phyloP scores from a whole-genome alignment of 495 filamentous ascomycete species.

The Neurospora africana region DNA sequence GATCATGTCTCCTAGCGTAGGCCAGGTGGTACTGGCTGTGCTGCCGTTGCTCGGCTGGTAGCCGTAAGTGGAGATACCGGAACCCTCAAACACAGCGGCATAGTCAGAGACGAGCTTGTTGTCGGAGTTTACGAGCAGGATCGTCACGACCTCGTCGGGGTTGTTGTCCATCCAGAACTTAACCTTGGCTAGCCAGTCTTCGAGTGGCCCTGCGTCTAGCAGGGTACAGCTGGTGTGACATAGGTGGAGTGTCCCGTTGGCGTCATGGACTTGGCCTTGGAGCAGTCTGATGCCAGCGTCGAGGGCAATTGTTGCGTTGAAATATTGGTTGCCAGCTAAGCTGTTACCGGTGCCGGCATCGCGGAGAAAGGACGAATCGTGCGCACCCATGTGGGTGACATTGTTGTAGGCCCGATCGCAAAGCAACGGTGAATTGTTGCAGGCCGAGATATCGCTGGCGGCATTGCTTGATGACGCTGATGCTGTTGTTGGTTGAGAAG shows the following conservation, averaged over 20 bases:
- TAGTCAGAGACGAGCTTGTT: constrained; percentile 38
- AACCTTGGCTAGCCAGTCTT: constrained; percentile 45
- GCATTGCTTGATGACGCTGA: constrained; percentile 5
- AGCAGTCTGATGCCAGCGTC: constrained; percentile 59
- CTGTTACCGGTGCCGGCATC: constrained; percentile 41
- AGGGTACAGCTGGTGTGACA: constrained; percentile 58
- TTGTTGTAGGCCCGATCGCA: constrained; percentile 54
- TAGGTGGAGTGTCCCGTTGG: constrained; percentile 41
- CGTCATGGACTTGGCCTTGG: constrained; percentile 56
- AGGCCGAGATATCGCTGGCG: constrained; percentile 27
- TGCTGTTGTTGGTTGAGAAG: constrained; percentile 2
- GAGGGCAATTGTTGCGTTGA: constrained; percentile 53
- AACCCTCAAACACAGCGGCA: constrained; percentile 40
- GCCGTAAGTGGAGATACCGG: constrained; percentile 48
- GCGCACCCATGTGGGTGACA: constrained; percentile 58
- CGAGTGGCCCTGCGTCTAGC: constrained; percentile 53
- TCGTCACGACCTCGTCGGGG: constrained; percentile 57
- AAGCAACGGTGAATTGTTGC: constrained; percentile 57
- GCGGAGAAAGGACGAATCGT: constrained; percentile 57
- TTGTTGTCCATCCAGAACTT: constrained; percentile 55
- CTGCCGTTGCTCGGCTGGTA: constrained; percentile 40
- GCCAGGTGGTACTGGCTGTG: constrained; percentile 45
- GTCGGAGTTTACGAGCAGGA: constrained; percentile 61
- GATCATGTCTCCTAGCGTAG: constrained; percentile 54
- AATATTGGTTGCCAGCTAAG: constrained; percentile 55